phyloP scores from a whole-genome alignment of 345 rosid species.

The Acer negundo region DNA sequence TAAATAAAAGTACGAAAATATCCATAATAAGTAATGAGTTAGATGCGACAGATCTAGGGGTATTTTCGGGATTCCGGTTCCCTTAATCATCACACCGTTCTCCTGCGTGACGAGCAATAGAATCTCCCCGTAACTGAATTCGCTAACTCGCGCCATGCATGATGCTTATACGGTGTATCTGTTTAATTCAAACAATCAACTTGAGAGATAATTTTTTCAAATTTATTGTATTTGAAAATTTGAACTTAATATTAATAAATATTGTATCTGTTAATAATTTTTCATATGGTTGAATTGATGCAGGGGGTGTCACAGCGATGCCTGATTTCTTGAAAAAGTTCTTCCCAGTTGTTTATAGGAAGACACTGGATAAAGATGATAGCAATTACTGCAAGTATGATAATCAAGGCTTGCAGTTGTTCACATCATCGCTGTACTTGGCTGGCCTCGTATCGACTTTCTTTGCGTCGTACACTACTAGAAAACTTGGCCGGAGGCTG shows the following conservation, averaged over 20 bases:
- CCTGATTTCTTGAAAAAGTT: constrained; percentile 74
- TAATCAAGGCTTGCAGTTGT: constrained; percentile 82
- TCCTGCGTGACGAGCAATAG: not conserved
- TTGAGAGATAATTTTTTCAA: no score
- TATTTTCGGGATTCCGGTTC: not conserved
- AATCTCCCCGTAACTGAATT: not conserved
- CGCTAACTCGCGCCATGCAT: not conserved
- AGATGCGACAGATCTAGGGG: not conserved
- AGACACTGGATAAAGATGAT: constrained; percentile 30
- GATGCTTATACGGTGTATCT: no score
- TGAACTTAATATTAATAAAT: no score
- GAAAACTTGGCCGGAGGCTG: constrained; percentile 70
- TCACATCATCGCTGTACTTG: constrained; percentile 90
- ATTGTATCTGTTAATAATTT: not conserved
- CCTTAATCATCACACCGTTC: not conserved
- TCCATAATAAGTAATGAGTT: not conserved
- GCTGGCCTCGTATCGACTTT: constrained; percentile 89
- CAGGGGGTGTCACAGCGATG: constrained; percentile 96
- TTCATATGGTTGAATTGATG: not conserved
- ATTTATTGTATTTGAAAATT: no score
- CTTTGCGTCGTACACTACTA: constrained; percentile 92
- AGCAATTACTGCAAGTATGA: constrained; percentile 94
- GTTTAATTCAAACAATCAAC: no score
- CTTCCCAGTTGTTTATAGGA: constrained; percentile 67
- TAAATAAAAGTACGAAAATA: not conserved